Evolutionary conservation across 2,329 filamentous ascomycete genomes (phyloP).

Genomic region (Hawksworthiomyces lignivorus): DNA sequence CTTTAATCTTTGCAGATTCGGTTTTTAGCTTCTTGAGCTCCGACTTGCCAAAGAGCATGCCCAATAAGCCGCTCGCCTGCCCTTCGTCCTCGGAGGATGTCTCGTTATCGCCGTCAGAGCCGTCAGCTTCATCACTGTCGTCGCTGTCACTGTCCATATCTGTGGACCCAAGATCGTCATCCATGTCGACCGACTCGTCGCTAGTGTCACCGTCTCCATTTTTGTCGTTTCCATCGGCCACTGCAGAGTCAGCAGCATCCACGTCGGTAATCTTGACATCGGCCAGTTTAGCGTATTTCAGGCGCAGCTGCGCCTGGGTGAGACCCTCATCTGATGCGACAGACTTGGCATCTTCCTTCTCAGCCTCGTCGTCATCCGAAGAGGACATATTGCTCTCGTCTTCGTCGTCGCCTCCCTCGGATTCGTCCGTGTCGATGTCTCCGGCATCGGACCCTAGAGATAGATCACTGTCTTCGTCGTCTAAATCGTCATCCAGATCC

Average conservation of each 20-base stretch:
- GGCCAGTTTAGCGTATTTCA: constrained; percentile 62
- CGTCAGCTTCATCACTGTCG: constrained; percentile 34
- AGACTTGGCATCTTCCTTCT: constrained; percentile 31
- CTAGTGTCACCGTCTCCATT: constrained; percentile 30
- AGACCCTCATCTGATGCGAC: constrained; percentile 54
- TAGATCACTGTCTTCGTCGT: constrained; percentile 28
- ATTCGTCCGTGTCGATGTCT: neutral
- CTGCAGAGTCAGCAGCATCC: constrained; percentile 17
- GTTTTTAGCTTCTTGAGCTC: constrained; percentile 47
- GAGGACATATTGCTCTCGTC: constrained; percentile 54
- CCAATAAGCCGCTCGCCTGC: constrained; percentile 41
- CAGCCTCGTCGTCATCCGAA: constrained; percentile 42
- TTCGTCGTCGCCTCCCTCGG: constrained; percentile 27
- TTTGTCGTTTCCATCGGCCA: constrained; percentile 17
- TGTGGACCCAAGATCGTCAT: constrained; percentile 55
- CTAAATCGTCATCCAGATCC: constrained; percentile 37
- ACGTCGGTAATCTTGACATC: constrained; percentile 28
- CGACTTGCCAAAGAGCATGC: constrained; percentile 51
- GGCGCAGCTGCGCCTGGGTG: constrained; percentile 59
- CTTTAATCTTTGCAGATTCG: constrained; percentile 23
- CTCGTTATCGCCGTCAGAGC: constrained; percentile 36
- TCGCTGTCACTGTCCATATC: constrained; percentile 42
- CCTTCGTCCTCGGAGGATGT: constrained; percentile 32
- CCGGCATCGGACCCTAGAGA: no score
- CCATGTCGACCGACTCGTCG: constrained; percentile 62